These are phyloP conservation scores for Saksenaea oblongispora DNA, from an alignment of 371 early-diverging fungal genomes.

Conservation along the genomic window DNA sequence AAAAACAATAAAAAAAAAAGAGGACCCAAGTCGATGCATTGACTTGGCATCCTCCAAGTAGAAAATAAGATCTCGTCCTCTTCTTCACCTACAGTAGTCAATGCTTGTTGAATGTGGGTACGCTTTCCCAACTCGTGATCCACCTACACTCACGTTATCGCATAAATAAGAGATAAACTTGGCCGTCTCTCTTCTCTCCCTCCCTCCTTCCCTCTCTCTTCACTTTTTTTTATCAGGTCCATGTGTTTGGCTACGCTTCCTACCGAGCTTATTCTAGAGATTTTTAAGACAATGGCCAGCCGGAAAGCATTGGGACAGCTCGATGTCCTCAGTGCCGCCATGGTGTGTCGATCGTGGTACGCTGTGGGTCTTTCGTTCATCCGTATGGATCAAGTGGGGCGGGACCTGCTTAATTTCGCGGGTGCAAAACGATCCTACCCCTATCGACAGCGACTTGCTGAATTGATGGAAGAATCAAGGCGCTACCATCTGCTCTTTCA, in stretches of 20 bases:
- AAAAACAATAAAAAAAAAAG: too few species aligned
- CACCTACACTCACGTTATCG: too few species aligned
- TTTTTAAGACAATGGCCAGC: not conserved
- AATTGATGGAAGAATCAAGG: slow-evolving; percentile 8
- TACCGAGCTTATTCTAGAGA: not conserved
- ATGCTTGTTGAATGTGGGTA: too few species aligned
- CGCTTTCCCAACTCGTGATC: too few species aligned
- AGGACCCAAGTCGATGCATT: too few species aligned
- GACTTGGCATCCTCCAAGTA: too few species aligned
- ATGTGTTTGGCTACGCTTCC: not conserved
- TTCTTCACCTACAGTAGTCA: too few species aligned
- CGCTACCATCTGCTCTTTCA: not conserved
- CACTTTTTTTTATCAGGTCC: not conserved
- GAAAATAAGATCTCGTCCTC: too few species aligned
- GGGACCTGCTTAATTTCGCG: not conserved
- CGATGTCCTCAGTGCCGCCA: slow-evolving; percentile 18
- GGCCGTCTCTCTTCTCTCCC: too few species aligned
- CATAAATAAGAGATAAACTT: too few species aligned
- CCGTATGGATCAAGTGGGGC: not conserved
- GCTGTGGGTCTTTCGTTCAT: slow-evolving; percentile 9
- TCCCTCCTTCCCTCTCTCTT: too few species aligned
- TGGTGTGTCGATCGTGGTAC: slow-evolving; percentile 28
- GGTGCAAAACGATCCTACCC: not conserved
- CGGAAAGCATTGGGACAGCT: not conserved
- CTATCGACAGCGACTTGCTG: not conserved